Base-by-base conservation (phyloP, 495 filamentous ascomycete species). In the Xanthoparmelia taractica region DNA sequence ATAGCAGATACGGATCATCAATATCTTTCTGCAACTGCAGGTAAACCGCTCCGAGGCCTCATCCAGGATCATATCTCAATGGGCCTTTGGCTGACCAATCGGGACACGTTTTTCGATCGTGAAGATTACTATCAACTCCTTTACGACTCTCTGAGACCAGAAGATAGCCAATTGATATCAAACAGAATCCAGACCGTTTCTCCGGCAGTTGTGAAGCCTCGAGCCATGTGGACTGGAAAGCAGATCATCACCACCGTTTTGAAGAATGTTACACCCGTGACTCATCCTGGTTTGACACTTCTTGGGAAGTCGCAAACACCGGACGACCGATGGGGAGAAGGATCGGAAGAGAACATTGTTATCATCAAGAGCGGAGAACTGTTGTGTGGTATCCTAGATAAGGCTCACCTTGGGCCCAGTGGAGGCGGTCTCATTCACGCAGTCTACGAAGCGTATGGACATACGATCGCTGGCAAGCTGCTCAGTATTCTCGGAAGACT, bases 61-160 rank as follows among this genome's bases (percentile, higher is more conserved):
- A 99, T 99, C 73, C 95, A 99, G 74, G 95, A 99, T 82, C 95
- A 99, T 73, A 87, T 99, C 62, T 96, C 92, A 4, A 93, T 99
- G 74, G 89, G 89, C 25, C 90, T 96, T 4, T 87, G 86, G 79
- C 81, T 99, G 61, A 96, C 92, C 47, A 95, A 85, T 71, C 85
- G 88, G 71, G 95, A 99, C 73, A 90, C 86, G n/a, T 91, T 97
- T 69, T 96, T 97, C 66, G 86, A 88, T 60, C 79, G 85, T 64
- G 86, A 88, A n/a, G 85, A 91, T 59, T 97, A 96, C 72, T 88
- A 97, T 63, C 89, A 97, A 72, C 81, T 99, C 31, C 75, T 99
- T 15, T 97, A 97, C 75, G 85, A 83, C 61, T 92, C 90, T 58
- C 76, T 99, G 38, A 80, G 94, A 47, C 95, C 95, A 4, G 95